Conservation (phyloP, 345 rosid species). For the Streptanthus diversifolius region DNA sequence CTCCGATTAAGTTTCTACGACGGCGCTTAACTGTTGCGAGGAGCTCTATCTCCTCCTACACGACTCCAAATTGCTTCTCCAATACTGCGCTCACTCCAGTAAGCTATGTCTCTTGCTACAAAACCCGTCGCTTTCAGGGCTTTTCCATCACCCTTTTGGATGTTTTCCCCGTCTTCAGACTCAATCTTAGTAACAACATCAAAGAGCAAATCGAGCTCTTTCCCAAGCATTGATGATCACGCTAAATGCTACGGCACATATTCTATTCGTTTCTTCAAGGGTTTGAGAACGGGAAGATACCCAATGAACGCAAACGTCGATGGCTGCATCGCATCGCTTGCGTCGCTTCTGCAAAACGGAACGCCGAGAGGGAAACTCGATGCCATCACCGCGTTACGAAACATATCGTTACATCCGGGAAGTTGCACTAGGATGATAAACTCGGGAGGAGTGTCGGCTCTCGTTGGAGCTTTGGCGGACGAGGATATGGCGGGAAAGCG, state of each 20-base stretch:
- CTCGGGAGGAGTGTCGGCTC: slow-evolving; percentile 48
- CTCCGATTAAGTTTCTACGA: too few species aligned
- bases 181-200: not conserved
- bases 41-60: too few species aligned
- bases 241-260: slow-evolving; percentile 50
- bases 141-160: too few species aligned
- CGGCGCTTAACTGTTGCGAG: too few species aligned
- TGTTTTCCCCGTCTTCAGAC: too few species aligned
- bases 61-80: too few species aligned
- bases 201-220: slow-evolving; percentile 66
- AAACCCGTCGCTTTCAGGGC: too few species aligned
- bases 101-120: too few species aligned
- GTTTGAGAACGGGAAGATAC: slow-evolving; percentile 44
- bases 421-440: slow-evolving; percentile 58
- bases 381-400: slow-evolving; percentile 57
- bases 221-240: slow-evolving; percentile 55
- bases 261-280: slow-evolving; percentile 54
- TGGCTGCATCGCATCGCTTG: slow-evolving; percentile 41
- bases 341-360: slow-evolving; percentile 50
- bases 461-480: slow-evolving; percentile 54
- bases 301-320: slow-evolving; percentile 35
- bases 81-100: too few species aligned
- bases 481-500: slow-evolving; percentile 66
- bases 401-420: slow-evolving; percentile 57
- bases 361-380: slow-evolving; percentile 74